These are phyloP conservation scores for Boletus fagicola DNA, from an alignment of 768 basidiomycete genomes.

Conservation along the genomic window DNA sequence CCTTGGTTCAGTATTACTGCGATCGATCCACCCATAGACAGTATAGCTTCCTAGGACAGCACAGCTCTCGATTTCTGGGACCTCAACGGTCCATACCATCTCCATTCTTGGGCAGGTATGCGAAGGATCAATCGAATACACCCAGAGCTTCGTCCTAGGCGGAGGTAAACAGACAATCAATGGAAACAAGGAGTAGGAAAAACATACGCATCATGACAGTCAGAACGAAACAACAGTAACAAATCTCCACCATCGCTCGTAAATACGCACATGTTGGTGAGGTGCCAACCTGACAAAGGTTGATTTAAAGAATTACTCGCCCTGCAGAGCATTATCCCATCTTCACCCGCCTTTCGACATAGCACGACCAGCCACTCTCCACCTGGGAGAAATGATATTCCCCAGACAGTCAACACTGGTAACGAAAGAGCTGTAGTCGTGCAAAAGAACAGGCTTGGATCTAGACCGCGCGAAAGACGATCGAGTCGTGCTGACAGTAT, in stretches of 20 bases:
- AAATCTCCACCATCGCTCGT: background rate
- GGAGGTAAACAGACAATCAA: background rate
- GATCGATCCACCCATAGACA: slow-evolving; percentile 11
- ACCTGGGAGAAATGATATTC: slow-evolving; percentile 9
- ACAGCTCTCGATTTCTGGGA: background rate
- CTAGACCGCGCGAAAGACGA: background rate
- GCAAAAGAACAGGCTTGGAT: background rate
- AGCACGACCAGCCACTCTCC: slow-evolving; percentile 12
- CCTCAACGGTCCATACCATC: background rate
- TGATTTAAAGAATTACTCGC: background rate
- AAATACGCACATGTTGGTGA: slow-evolving; percentile 2
- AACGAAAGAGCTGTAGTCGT: background rate
- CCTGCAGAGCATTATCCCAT: slow-evolving; percentile 8
- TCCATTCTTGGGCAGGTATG: background rate
- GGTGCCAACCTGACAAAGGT: background rate
- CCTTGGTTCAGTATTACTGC: background rate
- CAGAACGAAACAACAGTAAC: slow-evolving; percentile 4
- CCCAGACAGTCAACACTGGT: background rate
- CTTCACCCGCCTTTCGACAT: background rate
- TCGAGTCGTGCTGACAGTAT: slow-evolving; percentile 6
- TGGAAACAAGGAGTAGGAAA: background rate
- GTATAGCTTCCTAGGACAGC: slow-evolving; percentile 5
- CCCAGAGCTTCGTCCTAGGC: background rate
- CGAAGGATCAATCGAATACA: background rate
- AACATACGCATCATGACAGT: background rate